phyloP scores from a whole-genome alignment of 305 asterid species.

The Fraxinus xanthoxyloides region DNA sequence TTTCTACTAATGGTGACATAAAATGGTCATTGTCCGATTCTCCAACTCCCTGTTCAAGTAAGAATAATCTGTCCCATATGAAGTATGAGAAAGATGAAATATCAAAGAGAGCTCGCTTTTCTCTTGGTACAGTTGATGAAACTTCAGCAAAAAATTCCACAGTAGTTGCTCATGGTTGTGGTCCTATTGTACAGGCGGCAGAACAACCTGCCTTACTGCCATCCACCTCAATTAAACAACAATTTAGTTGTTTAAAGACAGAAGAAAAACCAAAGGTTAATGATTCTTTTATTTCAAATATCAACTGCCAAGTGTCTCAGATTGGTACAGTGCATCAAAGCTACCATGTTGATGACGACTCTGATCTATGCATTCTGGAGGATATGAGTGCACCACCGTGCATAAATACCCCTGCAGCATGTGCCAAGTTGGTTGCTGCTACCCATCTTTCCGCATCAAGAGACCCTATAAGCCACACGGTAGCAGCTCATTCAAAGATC shows the following conservation, averaged over 20 bases:
- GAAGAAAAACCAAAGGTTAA: slow-evolving; percentile 30
- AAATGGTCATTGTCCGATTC: slow-evolving; percentile 22
- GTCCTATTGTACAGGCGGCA: slow-evolving; percentile 29
- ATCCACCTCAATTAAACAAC: slow-evolving; percentile 34
- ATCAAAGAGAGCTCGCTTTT: slow-evolving; percentile 33
- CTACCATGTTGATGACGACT: slow-evolving; percentile 49
- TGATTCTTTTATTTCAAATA: slow-evolving; percentile 29
- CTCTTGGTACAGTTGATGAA: slow-evolving; percentile 33
- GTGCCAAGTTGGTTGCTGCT: slow-evolving; percentile 38
- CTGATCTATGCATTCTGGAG: slow-evolving; percentile 79
- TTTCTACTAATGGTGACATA: slow-evolving; percentile 25
- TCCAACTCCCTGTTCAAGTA: slow-evolving; percentile 25
- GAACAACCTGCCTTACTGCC: slow-evolving; percentile 31
- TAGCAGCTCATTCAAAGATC: slow-evolving; percentile 42
- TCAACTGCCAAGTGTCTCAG: slow-evolving; percentile 36
- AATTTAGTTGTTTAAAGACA: slow-evolving; percentile 24
- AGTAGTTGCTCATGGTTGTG: slow-evolving; percentile 31
- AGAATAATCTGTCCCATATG: slow-evolving; percentile 24
- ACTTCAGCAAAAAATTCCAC: slow-evolving; percentile 26
- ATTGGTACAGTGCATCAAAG: slow-evolving; percentile 33
- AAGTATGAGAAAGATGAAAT: slow-evolving; percentile 35
- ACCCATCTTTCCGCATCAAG: slow-evolving; percentile 43
- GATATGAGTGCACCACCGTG: slow-evolving; percentile 75
- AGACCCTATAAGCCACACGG: slow-evolving; percentile 34
- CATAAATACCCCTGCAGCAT: slow-evolving; percentile 29